phyloP scores from a whole-genome alignment of 176 grass and related monocot genomes.

The Cocos nucifera region DNA sequence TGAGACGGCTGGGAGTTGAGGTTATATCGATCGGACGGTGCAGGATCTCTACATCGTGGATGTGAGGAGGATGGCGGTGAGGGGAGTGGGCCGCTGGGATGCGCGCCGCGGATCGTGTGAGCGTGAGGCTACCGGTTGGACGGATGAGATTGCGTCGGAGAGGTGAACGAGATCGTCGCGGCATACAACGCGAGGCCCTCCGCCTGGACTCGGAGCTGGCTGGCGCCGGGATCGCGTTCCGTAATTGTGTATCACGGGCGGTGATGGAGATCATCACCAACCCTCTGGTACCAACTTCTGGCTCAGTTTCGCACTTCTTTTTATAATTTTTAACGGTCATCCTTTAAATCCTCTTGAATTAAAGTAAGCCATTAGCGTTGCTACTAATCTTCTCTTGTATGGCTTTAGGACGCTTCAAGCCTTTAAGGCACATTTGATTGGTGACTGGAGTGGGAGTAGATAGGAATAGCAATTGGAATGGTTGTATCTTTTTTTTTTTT shows the following conservation, averaged over 20 bases:
- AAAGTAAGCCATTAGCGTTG: too few relatives aligned
- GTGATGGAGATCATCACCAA: slow-evolving; percentile 54
- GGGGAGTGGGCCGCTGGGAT: slow-evolving; percentile 55
- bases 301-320: too few relatives aligned
- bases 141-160: slow-evolving; percentile 29
- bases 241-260: slow-evolving; percentile 44
- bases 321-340: too few relatives aligned
- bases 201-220: slow-evolving; percentile 24
- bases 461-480: too few relatives aligned
- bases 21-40: neutral
- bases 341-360: too few relatives aligned
- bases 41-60: slow-evolving; percentile 53
- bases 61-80: slow-evolving; percentile 48
- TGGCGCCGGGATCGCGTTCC: slow-evolving; percentile 41
- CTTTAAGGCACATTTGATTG: too few relatives aligned
- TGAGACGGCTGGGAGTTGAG: too few relatives aligned
- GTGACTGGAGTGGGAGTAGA: too few relatives aligned
- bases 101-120: slow-evolving; percentile 47
- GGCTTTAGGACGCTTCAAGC: too few relatives aligned
- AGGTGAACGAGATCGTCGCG: slow-evolving; percentile 47
- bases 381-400: too few relatives aligned
- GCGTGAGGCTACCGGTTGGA: slow-evolving; percentile 19
- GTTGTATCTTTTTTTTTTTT: too few relatives aligned
- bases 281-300: neutral
- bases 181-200: slow-evolving; percentile 38